A percentile compares a stretch with the other conserved stretches of the same genome.
phyloP scores from a whole-genome alignment of 805 yeast species.

The Saturnispora halmiae region DNA sequence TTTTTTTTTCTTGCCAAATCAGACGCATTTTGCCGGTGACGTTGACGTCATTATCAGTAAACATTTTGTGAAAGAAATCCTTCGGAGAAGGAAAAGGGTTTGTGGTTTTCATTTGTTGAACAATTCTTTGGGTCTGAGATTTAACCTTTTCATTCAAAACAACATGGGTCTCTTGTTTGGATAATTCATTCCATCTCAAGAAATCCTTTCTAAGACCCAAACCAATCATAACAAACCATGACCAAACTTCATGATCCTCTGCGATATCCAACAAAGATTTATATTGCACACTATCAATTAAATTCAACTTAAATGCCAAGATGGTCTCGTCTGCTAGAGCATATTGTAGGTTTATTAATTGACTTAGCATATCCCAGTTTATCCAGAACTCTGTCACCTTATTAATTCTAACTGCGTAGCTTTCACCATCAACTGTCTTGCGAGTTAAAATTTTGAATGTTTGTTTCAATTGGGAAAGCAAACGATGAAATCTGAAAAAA shows the following conservation, averaged over 20 bases:
- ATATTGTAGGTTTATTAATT: slow-evolving; percentile 50
- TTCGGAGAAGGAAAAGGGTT: slow-evolving; percentile 14
- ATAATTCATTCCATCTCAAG: slow-evolving; percentile 33
- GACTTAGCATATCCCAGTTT: slow-evolving; percentile 40
- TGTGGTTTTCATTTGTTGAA: slow-evolving; percentile 11
- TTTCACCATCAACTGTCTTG: slow-evolving; percentile 9
- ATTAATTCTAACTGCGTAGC: slow-evolving; percentile 16
- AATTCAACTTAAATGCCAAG: slow-evolving; percentile 48
- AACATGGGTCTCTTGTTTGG: slow-evolving; percentile 42
- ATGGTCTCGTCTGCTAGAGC: slow-evolving; percentile 56
- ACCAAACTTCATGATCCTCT: slow-evolving; percentile 47
- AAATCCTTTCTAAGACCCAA: slow-evolving; percentile 46
- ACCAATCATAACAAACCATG: slow-evolving; percentile 63
- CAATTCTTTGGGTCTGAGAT: slow-evolving; percentile 35
- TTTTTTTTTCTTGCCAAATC: slow-evolving; percentile 24
- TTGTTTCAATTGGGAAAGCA: slow-evolving; percentile 27
- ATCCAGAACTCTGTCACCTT: slow-evolving; percentile 28
- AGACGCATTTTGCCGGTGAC: slow-evolving; percentile 22
- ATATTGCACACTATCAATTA: slow-evolving; percentile 36
- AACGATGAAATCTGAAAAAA: slow-evolving; percentile 44
- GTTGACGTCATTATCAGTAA: slow-evolving; percentile 9
- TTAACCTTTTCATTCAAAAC: slow-evolving; percentile 55
- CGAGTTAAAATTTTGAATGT: slow-evolving; percentile 17
- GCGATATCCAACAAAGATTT: slow-evolving; percentile 31
- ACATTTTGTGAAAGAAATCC: slow-evolving; percentile 4